A percentile compares a stretch with the other conserved stretches of the same genome.
Evolutionary conservation across 129 eudicot genomes (phyloP).

Genomic region (Calendula officinalis): DNA sequence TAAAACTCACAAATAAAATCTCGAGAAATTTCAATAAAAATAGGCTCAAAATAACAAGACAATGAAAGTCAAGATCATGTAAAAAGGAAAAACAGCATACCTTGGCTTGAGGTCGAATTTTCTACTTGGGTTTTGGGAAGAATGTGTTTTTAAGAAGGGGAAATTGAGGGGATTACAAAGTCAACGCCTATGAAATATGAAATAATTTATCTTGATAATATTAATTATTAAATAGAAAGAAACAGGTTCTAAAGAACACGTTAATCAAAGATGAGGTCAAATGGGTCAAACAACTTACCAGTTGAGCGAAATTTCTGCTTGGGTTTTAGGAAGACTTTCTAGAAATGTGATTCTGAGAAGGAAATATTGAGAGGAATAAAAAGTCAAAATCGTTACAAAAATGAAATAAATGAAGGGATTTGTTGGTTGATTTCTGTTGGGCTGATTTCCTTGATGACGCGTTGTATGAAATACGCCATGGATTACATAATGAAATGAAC

Average conservation of each 20-base stretch:
- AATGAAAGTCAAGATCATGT: background rate
- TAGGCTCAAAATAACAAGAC: background rate
- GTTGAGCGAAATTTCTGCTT: background rate
- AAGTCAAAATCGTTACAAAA: constrained; percentile 13
- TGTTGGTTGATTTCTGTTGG: constrained; percentile 16
- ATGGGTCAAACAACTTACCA: background rate
- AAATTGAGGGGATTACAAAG: constrained; percentile 8
- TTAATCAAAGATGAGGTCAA: background rate
- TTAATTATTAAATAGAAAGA: background rate
- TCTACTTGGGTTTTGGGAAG: constrained; percentile 5
- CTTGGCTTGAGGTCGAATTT: constrained; percentile 14
- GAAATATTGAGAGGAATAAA: constrained; percentile 3
- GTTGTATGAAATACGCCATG: constrained; percentile 39
- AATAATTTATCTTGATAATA: background rate
- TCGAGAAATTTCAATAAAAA: background rate
- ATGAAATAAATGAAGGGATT: constrained; percentile 14
- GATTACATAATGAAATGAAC: constrained; percentile 28
- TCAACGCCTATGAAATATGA: constrained; percentile 1
- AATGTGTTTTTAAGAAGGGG: constrained; percentile 10
- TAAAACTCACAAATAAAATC: constrained; percentile 7
- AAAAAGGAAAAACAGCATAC: constrained; percentile 1
- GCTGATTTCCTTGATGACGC: constrained; percentile 1
- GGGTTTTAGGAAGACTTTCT: constrained; percentile 5
- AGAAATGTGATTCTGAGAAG: constrained; percentile 7
- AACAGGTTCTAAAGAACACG: background rate